Evolutionary conservation across 139 green algal genomes (phyloP).

Genomic region (Chlamydomonas sphaeroides): DNA sequence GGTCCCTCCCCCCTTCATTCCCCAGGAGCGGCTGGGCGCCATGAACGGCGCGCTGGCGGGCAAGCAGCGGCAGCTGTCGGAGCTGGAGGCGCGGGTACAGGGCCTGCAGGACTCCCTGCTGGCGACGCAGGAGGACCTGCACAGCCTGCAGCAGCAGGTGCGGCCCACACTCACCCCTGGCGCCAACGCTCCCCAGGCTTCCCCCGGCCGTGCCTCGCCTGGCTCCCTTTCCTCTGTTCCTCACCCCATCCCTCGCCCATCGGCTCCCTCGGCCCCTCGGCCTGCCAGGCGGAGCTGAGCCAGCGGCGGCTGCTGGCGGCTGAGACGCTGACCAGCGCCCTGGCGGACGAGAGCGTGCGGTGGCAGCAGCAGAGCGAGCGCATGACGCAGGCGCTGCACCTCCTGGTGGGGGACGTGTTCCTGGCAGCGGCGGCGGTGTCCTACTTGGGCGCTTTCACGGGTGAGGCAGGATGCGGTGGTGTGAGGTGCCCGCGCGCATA

Average conservation of each 20-base stretch:
- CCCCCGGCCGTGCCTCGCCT: too few species aligned
- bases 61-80: conserved; percentile 58
- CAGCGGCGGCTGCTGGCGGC: conserved; percentile 71
- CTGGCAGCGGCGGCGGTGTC: conserved; percentile 76
- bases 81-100: conserved; percentile 51
- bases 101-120: conserved; percentile 42
- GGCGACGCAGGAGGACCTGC: conserved; percentile 30
- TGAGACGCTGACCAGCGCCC: conserved; percentile 74
- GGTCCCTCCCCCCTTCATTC: too few species aligned
- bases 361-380: conserved; percentile 74
- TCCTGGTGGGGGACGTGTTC: conserved; percentile 85
- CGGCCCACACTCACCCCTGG: too few species aligned
- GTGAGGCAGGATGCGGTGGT: too few species aligned
- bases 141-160: conserved; percentile 37
- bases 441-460: conserved; percentile 87
- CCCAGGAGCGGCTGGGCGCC: conserved; percentile 49
- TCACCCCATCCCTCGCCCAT: not conserved
- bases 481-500: too few species aligned
- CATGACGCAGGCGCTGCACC: conserved; percentile 52
- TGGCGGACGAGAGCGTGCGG: conserved; percentile 79
- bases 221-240: too few species aligned
- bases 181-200: too few species aligned
- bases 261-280: not conserved
- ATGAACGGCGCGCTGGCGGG: conserved; percentile 58
- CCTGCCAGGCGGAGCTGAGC: conserved; percentile 45